Evolutionary conservation across 208 protist species (phyloP), one percentile per base, ranked within the genome.

Genomic region (Zelonia costaricensis): DNA sequence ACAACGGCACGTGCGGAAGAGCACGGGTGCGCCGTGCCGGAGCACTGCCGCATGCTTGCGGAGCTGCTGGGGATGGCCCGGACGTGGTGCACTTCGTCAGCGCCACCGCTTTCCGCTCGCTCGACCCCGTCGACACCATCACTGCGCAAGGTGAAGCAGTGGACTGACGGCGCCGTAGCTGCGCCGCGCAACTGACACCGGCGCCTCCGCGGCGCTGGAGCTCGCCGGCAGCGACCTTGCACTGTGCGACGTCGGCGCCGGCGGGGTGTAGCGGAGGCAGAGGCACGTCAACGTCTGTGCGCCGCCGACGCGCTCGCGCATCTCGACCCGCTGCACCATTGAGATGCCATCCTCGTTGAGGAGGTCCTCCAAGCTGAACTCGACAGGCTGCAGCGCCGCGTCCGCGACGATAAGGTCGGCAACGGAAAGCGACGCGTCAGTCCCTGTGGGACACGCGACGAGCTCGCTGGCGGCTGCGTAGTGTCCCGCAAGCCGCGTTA

Each of bases 401-500:
- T 73, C 66, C 1, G 36, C 35, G 1, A 23, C 8, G 16, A 73
- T 4, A 20, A 66, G n/a, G 22, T 44, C 13, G 15, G 36, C 52
- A 10, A 56, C 3, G 9, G 51, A 56, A 9, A n/a, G n/a, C n/a
- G n/a, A n/a, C n/a, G n/a, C n/a, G n/a, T n/a, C n/a, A n/a, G n/a
- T n/a, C n/a, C n/a, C n/a, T n/a, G n/a, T n/a, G n/a, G n/a, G n/a
- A n/a, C n/a, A n/a, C n/a, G n/a, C n/a, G n/a, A n/a, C n/a, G n/a
- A n/a, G n/a, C n/a, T n/a, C n/a, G n/a, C n/a, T n/a, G n/a, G n/a
- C n/a, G n/a, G n/a, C 18, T 7, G 28, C 13, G 20, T 35, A 40
- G 36, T 53, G 62, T 1, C 44, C 13, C 10, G 69, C 77, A 4
- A 90, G 20, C 0, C 81, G 77, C n/a, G 69, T 60, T 48, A 93